phyloP scores from a whole-genome alignment of 2,329 filamentous ascomycete genomes.

The Pseudogymnoascus sp. region DNA sequence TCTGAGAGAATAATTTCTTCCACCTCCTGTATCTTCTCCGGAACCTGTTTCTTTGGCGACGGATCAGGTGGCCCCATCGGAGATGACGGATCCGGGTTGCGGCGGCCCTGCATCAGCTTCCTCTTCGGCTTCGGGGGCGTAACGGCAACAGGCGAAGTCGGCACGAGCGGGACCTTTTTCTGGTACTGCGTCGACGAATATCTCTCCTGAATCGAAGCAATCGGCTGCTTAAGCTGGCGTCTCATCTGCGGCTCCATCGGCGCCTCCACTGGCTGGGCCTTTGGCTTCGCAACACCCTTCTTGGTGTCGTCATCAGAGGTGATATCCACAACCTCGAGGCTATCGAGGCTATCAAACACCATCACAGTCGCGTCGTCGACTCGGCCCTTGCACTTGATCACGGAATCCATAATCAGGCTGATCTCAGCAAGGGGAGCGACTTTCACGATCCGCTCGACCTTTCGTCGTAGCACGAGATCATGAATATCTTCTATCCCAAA shows the following conservation, averaged over 20 bases:
- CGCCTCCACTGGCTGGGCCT: constrained; percentile 20
- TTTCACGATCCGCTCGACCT: constrained; percentile 42
- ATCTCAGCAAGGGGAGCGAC: constrained; percentile 40
- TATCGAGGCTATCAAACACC: constrained; percentile 35
- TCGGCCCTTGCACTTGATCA: constrained; percentile 42
- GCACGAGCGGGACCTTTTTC: constrained; percentile 15
- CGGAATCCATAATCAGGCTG: constrained; percentile 38
- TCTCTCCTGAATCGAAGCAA: constrained; percentile 49
- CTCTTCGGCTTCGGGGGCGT: constrained; percentile 26
- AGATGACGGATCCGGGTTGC: constrained; percentile 20
- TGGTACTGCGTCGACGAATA: constrained; percentile 41
- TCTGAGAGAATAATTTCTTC: constrained; percentile 15
- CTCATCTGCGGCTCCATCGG: constrained; percentile 42
- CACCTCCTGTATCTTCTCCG: constrained; percentile 11
- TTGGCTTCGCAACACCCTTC: constrained; percentile 7
- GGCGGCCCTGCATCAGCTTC: constrained; percentile 27
- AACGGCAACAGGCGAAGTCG: constrained; percentile 11
- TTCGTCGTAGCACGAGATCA: constrained; percentile 40
- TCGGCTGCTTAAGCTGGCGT: constrained; percentile 45
- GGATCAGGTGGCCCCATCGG: constrained; percentile 15
- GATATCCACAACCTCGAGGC: neutral
- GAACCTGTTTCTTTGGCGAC: constrained; percentile 20
- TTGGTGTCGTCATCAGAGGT: constrained; percentile 5
- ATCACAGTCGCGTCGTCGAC: constrained; percentile 45
- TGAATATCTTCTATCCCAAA: constrained; percentile 40